Percentiles rank a stretch among this genome's conserved stretches.
Conservation (phyloP, 345 rosid genomes). For the Euphorbia tirucalli region DNA sequence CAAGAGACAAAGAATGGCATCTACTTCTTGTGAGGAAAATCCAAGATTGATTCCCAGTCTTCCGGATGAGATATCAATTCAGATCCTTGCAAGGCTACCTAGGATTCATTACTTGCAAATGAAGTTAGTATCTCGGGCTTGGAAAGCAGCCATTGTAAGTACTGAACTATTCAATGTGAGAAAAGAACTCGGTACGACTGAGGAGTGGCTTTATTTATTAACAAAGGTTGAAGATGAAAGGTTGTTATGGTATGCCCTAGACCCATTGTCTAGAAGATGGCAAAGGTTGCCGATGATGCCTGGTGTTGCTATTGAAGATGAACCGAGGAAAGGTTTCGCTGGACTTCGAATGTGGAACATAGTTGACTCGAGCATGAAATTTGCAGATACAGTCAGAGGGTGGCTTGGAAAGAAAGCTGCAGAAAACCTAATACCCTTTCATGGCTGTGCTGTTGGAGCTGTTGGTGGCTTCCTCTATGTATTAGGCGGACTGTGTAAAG, state of each 20-base stretch:
- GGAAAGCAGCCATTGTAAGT: slow-evolving; percentile 59
- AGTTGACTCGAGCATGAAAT: slow-evolving; percentile 47
- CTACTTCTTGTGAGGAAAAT: slow-evolving; percentile 32
- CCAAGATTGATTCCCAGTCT: slow-evolving; percentile 70
- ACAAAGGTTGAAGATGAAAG: slow-evolving; percentile 67
- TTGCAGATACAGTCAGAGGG: slow-evolving; percentile 61
- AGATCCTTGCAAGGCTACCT: slow-evolving; percentile 82
- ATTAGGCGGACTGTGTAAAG: slow-evolving; percentile 70
- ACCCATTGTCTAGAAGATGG: slow-evolving; percentile 74
- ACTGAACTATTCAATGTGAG: slow-evolving; percentile 62
- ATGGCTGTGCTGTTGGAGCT: slow-evolving; percentile 77
- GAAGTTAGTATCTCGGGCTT: slow-evolving; percentile 57
- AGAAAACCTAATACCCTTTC: slow-evolving; percentile 52
- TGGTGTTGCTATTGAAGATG: slow-evolving; percentile 48
- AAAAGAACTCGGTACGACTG: slow-evolving; percentile 64
- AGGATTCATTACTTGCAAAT: slow-evolving; percentile 55
- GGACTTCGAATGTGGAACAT: slow-evolving; percentile 57
- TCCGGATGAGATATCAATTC: slow-evolving; percentile 82
- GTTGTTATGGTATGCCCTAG: slow-evolving; percentile 81
- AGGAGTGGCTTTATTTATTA: slow-evolving; percentile 86
- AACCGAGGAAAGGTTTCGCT: slow-evolving; percentile 44
- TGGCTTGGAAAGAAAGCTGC: slow-evolving; percentile 63
- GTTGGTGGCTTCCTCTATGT: slow-evolving; percentile 81
- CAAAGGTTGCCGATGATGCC: slow-evolving; percentile 80
- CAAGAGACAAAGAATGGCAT: slow-evolving; percentile 47